Conservation (phyloP, 495 filamentous ascomycete genomes). For the Xylaria intraflava region DNA sequence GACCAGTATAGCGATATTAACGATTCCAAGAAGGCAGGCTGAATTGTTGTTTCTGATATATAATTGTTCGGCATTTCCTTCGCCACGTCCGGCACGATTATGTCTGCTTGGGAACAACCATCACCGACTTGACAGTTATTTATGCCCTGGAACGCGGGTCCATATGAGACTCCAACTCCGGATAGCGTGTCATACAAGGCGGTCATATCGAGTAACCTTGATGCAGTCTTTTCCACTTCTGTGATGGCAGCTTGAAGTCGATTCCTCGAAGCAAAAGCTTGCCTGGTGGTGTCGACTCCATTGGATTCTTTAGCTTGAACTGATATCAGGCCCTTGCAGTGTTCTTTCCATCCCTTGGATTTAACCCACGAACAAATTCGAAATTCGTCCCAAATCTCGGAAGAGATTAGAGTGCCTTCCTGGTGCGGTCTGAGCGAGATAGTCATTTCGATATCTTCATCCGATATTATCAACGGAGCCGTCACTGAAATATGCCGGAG, state of each 20-base stretch:
- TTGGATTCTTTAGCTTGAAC: conserved; percentile 28
- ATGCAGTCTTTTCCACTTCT: conserved; percentile 17
- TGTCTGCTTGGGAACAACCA: conserved; percentile 34
- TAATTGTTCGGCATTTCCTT: conserved; percentile 45
- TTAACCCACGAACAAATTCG: conserved; percentile 40
- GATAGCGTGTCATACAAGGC: conserved; percentile 34
- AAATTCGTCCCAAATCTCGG: conserved; percentile 41
- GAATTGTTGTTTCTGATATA: conserved; percentile 40
- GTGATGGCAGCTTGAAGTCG: conserved; percentile 23
- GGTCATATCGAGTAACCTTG: conserved; percentile 17
- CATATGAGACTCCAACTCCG: conserved; percentile 36
- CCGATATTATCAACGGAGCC: conserved; percentile 42
- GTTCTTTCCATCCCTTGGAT: conserved; percentile 41
- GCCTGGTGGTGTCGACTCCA: conserved; percentile 30
- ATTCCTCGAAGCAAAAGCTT: conserved; percentile 22
- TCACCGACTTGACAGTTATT: conserved; percentile 34
- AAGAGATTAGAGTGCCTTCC: conserved; percentile 28
- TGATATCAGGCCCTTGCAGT: conserved; percentile 40
- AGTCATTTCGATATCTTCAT: conserved; percentile 42
- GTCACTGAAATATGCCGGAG: conserved; percentile 38
- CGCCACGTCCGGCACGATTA: conserved; percentile 44
- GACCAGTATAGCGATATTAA: conserved; percentile 44
- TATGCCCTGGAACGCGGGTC: conserved; percentile 42
- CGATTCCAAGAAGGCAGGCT: conserved; percentile 49
- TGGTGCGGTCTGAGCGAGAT: conserved; percentile 37